These are phyloP conservation scores for Fusarium multiceps DNA, from an alignment of 2,329 filamentous ascomycete genomes.

Conservation along the genomic window DNA sequence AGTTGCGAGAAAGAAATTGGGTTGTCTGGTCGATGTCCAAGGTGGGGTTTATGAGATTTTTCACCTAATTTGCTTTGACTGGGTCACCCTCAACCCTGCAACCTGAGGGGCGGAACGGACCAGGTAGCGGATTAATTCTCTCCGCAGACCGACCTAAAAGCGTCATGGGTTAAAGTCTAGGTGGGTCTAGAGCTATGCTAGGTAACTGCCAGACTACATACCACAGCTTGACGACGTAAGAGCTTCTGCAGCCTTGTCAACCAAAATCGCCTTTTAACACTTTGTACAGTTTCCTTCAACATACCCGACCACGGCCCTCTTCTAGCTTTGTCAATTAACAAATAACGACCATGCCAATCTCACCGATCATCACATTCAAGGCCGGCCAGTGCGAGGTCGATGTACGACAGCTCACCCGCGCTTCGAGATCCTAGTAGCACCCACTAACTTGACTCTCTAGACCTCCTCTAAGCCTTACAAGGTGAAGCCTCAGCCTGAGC, in stretches of 20 bases:
- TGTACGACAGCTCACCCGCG: slow-evolving; percentile 62
- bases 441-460: slow-evolving; percentile 48
- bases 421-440: slow-evolving; percentile 12
- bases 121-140: slow-evolving; percentile 20
- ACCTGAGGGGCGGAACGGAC: slow-evolving; percentile 17
- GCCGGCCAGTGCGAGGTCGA: slow-evolving; percentile 88
- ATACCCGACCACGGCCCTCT: slow-evolving; percentile 2
- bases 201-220: slow-evolving; percentile 32
- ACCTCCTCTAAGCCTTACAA: slow-evolving; percentile 70
- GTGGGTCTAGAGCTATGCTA: slow-evolving; percentile 20
- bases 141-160: slow-evolving; percentile 6
- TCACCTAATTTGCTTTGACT: slow-evolving; percentile 48
- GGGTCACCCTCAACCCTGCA: slow-evolving; percentile 17
- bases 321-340: background rate
- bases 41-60: slow-evolving; percentile 58
- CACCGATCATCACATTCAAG: slow-evolving; percentile 94
- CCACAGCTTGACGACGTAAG: slow-evolving; percentile 53
- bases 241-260: slow-evolving; percentile 53
- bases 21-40: slow-evolving; percentile 53
- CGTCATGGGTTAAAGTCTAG: slow-evolving; percentile 14
- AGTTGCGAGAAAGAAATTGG: slow-evolving; percentile 49
- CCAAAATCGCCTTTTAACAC: slow-evolving; percentile 16
- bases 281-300: slow-evolving; percentile 14
- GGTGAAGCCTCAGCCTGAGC: slow-evolving; percentile 77
- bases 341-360: slow-evolving; percentile 74